Percentiles rank a stretch among this genome's conserved stretches.
Conservation (phyloP, 306 rosid genomes). For the Dryas drummondii region DNA sequence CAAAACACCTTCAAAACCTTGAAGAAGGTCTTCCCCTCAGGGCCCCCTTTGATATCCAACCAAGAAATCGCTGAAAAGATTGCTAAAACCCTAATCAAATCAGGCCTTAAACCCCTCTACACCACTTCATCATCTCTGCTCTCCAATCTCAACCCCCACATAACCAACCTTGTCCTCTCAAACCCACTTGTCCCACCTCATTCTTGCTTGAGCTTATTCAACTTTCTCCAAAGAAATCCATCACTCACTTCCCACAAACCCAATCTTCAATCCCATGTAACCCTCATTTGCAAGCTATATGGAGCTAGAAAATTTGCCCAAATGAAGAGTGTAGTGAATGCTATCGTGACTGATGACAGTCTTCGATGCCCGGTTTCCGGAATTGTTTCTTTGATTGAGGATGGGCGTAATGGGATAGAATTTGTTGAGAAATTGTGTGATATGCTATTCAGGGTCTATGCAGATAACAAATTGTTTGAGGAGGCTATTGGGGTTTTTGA, state of each 20-base stretch:
- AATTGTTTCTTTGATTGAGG: conserved; percentile 40
- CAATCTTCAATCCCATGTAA: conserved; percentile 58
- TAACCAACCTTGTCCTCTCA: conserved; percentile 56
- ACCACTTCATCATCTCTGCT: conserved; percentile 37
- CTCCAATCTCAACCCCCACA: conserved; percentile 44
- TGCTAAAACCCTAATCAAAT: conserved; percentile 28
- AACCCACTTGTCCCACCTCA: conserved; percentile 42
- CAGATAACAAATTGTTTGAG: conserved; percentile 51
- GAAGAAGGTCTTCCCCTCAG: conserved; percentile 23
- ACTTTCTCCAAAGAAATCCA: conserved; percentile 39
- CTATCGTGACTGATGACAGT: conserved; percentile 32
- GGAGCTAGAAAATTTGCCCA: conserved; percentile 46
- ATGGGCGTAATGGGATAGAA: conserved; percentile 18
- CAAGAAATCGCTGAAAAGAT: conserved; percentile 42
- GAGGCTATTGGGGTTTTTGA: conserved; percentile 60
- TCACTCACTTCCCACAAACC: conserved; percentile 34
- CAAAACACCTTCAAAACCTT: conserved; percentile 30
- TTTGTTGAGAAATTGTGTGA: conserved; percentile 59
- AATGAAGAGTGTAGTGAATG: conserved; percentile 47
- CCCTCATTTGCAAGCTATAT: conserved; percentile 45
- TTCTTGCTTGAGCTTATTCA: conserved; percentile 53
- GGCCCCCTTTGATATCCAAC: conserved; percentile 20
- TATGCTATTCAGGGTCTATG: conserved; percentile 70
- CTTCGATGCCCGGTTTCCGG: conserved; percentile 19
- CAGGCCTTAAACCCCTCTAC: conserved; percentile 35